Evolutionary conservation across 129 eudicot species (phyloP), one percentile per base, ranked within the genome.

Genomic region (Scalesia atractyloides): DNA sequence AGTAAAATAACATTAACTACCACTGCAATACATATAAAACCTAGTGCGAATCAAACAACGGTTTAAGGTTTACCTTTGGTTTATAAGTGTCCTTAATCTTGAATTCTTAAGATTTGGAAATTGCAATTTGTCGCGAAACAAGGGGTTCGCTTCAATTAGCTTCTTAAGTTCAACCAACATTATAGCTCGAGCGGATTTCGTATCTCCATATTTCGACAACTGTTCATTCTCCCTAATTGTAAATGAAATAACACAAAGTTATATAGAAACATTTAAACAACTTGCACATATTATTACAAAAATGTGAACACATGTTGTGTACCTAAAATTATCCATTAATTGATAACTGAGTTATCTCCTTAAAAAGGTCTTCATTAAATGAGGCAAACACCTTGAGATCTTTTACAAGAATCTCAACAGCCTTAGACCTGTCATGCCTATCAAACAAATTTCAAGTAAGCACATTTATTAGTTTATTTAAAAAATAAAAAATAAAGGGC

Each of bases 351-450:
- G 97, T 92, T 76, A 92, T 88, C 85, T 92, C 96, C 82, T 92
- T 92, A 60, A 88, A 89, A 54, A 86, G 91, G 47, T 92, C 96
- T 78, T 92, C 97, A 82, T 92, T 92, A 69, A 92, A 92, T 11
- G 97, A 86, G 3, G 97, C 87, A 80, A 92, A 92, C 75, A 89
- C 96, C 77, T 89, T 92, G 30, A 92, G 96, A 88, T 91, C 97
- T 82, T 91, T 88, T 26, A 86, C 97, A 64, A 91, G 96, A 30
- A 91, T 89, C 51, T 88, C 97, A 41, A 91, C 97, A 36, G 87
- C 97, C 70, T 84, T 88, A 49, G 97, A 79, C 79, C 97, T 83
- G 60, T 91, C 97, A 71, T 86, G 86, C 88, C 97, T 91, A 65
- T 62, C 61, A 69, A 34, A 66, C 41, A 68, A 58, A 80, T 33